Percentiles rank a stretch among this genome's conserved stretches.
These are phyloP conservation scores for Euphorbia lathyris DNA, from an alignment of 345 rosid species.

Conservation along the genomic window DNA sequence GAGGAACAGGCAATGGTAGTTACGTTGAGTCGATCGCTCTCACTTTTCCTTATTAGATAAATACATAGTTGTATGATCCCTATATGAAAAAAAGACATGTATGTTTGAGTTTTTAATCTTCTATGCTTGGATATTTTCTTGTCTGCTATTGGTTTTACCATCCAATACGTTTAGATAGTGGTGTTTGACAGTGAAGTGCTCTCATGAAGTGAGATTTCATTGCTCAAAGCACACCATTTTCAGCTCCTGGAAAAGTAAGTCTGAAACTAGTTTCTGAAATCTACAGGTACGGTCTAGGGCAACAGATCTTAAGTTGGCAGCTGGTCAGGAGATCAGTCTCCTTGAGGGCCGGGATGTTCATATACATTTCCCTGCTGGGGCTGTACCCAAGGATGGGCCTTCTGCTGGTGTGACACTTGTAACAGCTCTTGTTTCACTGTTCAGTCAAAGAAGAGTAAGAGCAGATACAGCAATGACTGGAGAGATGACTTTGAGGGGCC, in stretches of 20 bases:
- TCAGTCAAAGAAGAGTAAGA: constrained; percentile 78
- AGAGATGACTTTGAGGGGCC: constrained; percentile 97
- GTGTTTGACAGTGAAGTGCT: not conserved
- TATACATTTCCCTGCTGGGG: constrained; percentile 98
- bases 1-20: not conserved
- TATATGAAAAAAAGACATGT: not conserved
- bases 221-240: not conserved
- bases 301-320: constrained; percentile 67
- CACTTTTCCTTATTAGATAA: not conserved
- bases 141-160: not conserved
- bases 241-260: not conserved
- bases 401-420: constrained; percentile 98
- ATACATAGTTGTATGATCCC: not conserved
- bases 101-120: not conserved
- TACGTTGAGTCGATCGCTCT: not conserved
- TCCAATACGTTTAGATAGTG: not conserved
- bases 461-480: constrained; percentile 99
- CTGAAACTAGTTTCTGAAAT: not conserved
- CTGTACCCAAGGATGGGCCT: constrained; percentile 98
- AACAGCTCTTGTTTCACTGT: constrained; percentile 86
- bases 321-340: constrained; percentile 55
- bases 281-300: constrained; percentile 91
- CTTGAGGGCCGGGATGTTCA: constrained; percentile 90
- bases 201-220: not conserved
- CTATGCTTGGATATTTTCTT: not conserved